Conservation (phyloP, 2,329 filamentous ascomycete species). For the Colletotrichum magnum region DNA sequence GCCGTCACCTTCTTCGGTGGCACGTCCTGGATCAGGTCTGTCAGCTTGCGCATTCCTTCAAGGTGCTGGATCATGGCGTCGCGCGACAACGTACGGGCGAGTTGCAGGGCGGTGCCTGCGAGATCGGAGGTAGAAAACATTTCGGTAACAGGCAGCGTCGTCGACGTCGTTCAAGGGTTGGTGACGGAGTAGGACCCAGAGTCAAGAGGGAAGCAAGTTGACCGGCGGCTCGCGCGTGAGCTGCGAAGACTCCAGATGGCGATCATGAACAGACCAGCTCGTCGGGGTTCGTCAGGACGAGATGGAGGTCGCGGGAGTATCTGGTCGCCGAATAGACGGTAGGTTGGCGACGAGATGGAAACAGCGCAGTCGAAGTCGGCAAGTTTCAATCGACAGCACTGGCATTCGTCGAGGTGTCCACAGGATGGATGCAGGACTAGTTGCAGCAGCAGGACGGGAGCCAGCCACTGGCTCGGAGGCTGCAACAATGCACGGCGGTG, state of each 20-base stretch:
- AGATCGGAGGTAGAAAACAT: constrained; percentile 34
- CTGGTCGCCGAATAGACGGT: neutral
- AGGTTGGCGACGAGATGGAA: constrained; percentile 1
- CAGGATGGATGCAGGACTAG: neutral
- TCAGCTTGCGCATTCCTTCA: constrained; percentile 25
- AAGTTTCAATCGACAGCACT: constrained; percentile 14
- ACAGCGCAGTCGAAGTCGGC: constrained; percentile 24
- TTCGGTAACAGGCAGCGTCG: neutral
- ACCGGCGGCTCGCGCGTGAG: constrained; percentile 41
- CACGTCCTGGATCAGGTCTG: constrained; percentile 26
- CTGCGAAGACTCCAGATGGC: constrained; percentile 34
- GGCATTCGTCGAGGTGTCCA: too few species aligned
- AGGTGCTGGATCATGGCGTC: neutral
- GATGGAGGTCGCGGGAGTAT: neutral
- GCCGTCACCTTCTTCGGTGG: constrained; percentile 37
- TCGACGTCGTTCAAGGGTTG: constrained; percentile 31
- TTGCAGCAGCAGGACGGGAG: constrained; percentile 26
- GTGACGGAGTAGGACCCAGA: constrained; percentile 36
- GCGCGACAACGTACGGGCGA: constrained; percentile 27
- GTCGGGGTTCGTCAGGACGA: constrained; percentile 15
- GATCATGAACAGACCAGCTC: constrained; percentile 39
- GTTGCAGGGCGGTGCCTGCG: constrained; percentile 26
- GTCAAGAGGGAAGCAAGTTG: constrained; percentile 33
- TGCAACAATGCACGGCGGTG: constrained; percentile 34
- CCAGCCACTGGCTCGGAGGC: constrained; percentile 31